phyloP scores from a whole-genome alignment of 2,329 filamentous ascomycete species.

The Aspergillus ochraceoroseus region DNA sequence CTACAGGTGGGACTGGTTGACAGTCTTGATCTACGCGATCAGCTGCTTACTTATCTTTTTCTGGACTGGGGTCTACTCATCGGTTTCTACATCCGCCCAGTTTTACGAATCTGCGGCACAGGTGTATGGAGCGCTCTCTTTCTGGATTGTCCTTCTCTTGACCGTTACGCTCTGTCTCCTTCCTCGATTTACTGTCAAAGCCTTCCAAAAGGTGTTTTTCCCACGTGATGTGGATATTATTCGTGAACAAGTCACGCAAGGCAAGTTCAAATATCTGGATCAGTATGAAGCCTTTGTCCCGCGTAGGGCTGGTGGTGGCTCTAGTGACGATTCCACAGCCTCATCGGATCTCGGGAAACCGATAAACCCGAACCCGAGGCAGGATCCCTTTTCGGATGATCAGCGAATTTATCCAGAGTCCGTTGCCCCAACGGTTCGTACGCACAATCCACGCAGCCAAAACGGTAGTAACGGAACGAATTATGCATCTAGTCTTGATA shows the following conservation, averaged over 20 bases:
- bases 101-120: conserved; percentile 76
- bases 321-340: conserved; percentile 40
- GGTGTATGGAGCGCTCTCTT: conserved; percentile 73
- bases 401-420: conserved; percentile 89
- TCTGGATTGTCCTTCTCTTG: conserved; percentile 80
- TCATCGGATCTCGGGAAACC: conserved; percentile 42
- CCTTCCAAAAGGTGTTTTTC: conserved; percentile 87
- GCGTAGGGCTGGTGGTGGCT: conserved; percentile 43
- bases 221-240: conserved; percentile 93
- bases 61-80: conserved; percentile 87
- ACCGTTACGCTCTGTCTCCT: conserved; percentile 77
- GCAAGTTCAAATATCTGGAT: conserved; percentile 72
- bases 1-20: conserved; percentile 97
- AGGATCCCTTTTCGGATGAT: conserved; percentile 72
- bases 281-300: conserved; percentile 50
- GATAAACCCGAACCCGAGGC: conserved; percentile 54
- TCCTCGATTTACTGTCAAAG: conserved; percentile 81
- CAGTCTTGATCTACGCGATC: conserved; percentile 72
- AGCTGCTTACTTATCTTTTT: conserved; percentile 87
- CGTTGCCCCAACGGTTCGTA: conserved; percentile 68
- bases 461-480: conserved; percentile 93
- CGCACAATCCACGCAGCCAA: conserved; percentile 75
- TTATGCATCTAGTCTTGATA: conserved; percentile 59
- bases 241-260: conserved; percentile 80
- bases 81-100: conserved; percentile 52